Evolutionary conservation across 495 filamentous ascomycete genomes (phyloP).

Genomic region (Pyrenula massariospora): DNA sequence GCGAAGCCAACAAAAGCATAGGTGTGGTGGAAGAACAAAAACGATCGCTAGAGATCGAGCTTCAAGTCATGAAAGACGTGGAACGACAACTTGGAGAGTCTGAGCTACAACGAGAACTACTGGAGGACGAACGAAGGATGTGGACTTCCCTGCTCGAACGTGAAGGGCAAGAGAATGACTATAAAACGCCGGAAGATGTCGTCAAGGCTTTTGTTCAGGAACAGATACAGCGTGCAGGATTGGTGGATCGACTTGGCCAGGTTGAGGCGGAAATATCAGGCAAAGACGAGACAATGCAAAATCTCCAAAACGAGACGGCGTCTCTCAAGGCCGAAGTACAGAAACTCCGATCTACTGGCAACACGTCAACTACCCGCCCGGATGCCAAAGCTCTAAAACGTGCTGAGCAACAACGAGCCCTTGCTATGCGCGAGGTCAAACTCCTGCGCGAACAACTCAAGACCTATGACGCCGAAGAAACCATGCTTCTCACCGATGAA

Average conservation of each 20-base stretch:
- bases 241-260: conserved; percentile 66
- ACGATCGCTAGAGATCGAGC: conserved; percentile 60
- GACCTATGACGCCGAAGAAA: conserved; percentile 80
- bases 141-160: conserved; percentile 82
- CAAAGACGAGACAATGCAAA: conserved; percentile 65
- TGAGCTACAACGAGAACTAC: conserved; percentile 66
- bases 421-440: conserved; percentile 85
- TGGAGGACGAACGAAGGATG: conserved; percentile 77
- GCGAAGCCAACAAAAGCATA: conserved; percentile 68
- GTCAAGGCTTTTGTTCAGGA: conserved; percentile 75
- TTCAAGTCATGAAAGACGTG: conserved; percentile 64
- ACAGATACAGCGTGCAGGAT: conserved; percentile 61
- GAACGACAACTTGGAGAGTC: conserved; percentile 66
- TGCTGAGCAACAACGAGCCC: conserved; percentile 67
- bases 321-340: conserved; percentile 56
- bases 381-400: conserved; percentile 33
- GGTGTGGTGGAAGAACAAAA: conserved; percentile 97
- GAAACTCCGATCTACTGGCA: conserved; percentile 39
- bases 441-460: conserved; percentile 88
- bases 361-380: conserved; percentile 17
- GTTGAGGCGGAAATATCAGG: conserved; percentile 69
- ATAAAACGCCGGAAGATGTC: conserved; percentile 79
- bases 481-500: conserved; percentile 63
- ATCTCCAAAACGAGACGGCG: conserved; percentile 55
- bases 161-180: conserved; percentile 52